These are phyloP conservation scores for Lanmaoa pseudosensibilis DNA, from an alignment of 768 basidiomycete species.

Conservation along the genomic window DNA sequence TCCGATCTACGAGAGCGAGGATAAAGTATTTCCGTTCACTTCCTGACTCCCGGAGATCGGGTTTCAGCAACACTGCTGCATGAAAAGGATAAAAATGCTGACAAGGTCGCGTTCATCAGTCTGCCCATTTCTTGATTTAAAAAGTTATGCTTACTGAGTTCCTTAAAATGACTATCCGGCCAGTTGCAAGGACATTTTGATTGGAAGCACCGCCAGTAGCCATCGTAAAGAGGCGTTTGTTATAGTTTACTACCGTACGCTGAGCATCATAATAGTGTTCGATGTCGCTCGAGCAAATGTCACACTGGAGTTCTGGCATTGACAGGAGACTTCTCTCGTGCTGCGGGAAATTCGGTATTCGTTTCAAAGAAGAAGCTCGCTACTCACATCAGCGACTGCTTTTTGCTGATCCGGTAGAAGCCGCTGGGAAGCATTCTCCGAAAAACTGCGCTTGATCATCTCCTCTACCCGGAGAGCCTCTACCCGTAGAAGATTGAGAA, in stretches of 20 bases:
- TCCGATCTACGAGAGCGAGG: constrained; percentile 66
- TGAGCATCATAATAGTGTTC: constrained; percentile 73
- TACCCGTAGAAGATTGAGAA: constrained; percentile 91
- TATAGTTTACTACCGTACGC: constrained; percentile 57
- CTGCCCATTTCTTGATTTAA: background rate
- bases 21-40: constrained; percentile 61
- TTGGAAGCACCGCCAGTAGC: constrained; percentile 63
- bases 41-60: constrained; percentile 51
- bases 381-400: constrained; percentile 73
- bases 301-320: constrained; percentile 66
- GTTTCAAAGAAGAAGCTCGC: constrained; percentile 1
- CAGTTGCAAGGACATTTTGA: constrained; percentile 62
- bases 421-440: constrained; percentile 93
- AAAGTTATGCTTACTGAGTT: constrained; percentile 62
- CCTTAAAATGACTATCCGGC: constrained; percentile 80
- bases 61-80: constrained; percentile 69
- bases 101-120: background rate
- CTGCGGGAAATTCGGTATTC: constrained; percentile 40
- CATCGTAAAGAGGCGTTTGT: constrained; percentile 60
- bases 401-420: constrained; percentile 92
- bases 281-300: constrained; percentile 71
- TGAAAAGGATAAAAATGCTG: constrained; percentile 78
- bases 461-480: constrained; percentile 96
- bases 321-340: constrained; percentile 66
- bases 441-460: constrained; percentile 99